Conservation (phyloP, 2,329 filamentous ascomycete genomes). For the Xylariaceae sp. region DNA sequence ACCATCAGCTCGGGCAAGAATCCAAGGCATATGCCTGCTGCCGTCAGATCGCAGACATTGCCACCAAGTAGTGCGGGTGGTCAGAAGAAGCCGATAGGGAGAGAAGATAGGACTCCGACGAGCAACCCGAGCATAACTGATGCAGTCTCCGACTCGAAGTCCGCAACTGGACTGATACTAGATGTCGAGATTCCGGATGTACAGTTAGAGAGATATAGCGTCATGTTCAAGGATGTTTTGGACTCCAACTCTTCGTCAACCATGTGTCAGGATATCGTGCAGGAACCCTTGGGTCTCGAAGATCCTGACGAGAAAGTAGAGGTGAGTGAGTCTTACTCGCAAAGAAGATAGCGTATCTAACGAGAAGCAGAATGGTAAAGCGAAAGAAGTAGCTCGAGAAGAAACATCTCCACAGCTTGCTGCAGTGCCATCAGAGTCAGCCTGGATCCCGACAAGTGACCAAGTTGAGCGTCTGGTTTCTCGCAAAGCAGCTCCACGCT, state of each 20-base stretch:
- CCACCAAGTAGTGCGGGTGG: conserved; percentile 25
- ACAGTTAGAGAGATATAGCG: conserved; percentile 81
- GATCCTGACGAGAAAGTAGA: conserved; percentile 39
- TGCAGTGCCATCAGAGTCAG: conserved; percentile 41
- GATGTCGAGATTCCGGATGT: conserved; percentile 74
- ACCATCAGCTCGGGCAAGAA: conserved; percentile 32
- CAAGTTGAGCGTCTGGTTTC: conserved; percentile 21
- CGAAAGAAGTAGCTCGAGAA: conserved; percentile 32
- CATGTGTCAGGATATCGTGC: conserved; percentile 53
- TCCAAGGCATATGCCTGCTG: conserved; percentile 40
- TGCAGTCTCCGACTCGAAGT: conserved; percentile 8
- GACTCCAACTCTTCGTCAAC: conserved; percentile 44
- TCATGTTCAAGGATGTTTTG: conserved; percentile 83
- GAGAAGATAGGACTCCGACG: conserved; percentile 25
- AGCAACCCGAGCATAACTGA: conserved; percentile 26
- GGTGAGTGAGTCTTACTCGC: conserved; percentile 25
- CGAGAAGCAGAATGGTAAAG: conserved; percentile 8
- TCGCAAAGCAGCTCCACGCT: conserved; percentile 35
- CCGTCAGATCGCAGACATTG: conserved; percentile 41
- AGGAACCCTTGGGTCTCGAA: conserved; percentile 52
- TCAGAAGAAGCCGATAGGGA: conserved; percentile 12
- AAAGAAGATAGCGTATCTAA: conserved; percentile 13
- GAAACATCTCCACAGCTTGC: conserved; percentile 45
- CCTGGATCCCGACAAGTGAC: conserved; percentile 40
- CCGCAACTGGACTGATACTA: conserved; percentile 42